Percentiles rank a stretch among this genome's conserved stretches.
Conservation (phyloP, 108 stramenopile species). For the Nitzschia palea region DNA sequence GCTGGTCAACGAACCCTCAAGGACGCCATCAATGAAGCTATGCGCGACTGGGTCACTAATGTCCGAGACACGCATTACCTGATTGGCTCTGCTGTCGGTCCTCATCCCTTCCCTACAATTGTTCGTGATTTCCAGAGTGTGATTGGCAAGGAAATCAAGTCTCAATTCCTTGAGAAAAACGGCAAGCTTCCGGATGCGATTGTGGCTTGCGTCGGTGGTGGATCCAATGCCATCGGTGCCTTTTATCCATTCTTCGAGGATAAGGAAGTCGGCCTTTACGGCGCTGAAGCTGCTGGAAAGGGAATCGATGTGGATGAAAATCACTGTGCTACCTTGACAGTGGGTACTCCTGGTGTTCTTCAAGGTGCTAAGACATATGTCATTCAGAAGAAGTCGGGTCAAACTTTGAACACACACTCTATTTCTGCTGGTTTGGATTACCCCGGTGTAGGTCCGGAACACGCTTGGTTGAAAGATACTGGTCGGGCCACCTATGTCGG, state of each 20-base stretch:
- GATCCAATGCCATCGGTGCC: constrained; percentile 96
- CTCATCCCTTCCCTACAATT: constrained; percentile 97
- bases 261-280: constrained; percentile 81
- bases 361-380: constrained; percentile 94
- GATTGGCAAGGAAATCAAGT: constrained; percentile 84
- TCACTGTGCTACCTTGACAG: constrained; percentile 91
- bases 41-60: constrained; percentile 98
- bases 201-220: constrained; percentile 96
- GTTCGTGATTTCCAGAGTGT: constrained; percentile 95
- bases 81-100: constrained; percentile 96
- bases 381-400: constrained; percentile 88
- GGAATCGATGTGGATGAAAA: constrained; percentile 77
- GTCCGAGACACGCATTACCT: constrained; percentile 95
- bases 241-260: constrained; percentile 92
- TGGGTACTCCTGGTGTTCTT: constrained; percentile 91
- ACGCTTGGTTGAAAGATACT: constrained; percentile 89
- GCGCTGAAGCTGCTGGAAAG: constrained; percentile 95
- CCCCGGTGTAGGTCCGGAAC: constrained; percentile 97
- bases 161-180: constrained; percentile 85
- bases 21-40: constrained; percentile 98
- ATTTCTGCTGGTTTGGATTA: constrained; percentile 96
- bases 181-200: constrained; percentile 92
- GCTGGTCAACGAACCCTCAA: constrained; percentile 91
- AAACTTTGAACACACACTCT: constrained; percentile 91
- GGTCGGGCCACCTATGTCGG: constrained; percentile 89